Evolutionary conservation across 1,284 basidiomycete species (phyloP).

Genomic region (Porphyrellus sp.): DNA sequence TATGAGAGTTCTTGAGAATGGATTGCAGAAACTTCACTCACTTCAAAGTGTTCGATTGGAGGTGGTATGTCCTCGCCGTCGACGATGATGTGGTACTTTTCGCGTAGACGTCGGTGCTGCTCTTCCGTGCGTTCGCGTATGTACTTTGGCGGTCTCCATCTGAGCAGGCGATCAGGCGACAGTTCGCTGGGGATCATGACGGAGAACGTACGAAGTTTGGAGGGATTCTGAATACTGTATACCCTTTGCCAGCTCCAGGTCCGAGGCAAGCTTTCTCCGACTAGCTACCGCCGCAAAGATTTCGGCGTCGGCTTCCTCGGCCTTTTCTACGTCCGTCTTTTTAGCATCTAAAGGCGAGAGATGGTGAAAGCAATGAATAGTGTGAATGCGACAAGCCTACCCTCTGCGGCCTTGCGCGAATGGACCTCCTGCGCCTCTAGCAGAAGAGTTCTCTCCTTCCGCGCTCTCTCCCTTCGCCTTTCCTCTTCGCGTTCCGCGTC

Average conservation of each 20-base stretch:
- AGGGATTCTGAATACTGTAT: conserved; percentile 88
- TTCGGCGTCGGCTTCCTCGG: conserved; percentile 85
- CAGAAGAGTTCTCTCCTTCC: conserved; percentile 82
- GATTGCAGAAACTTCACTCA: conserved; percentile 37
- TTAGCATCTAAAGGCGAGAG: conserved; percentile 59
- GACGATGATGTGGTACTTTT: conserved; percentile 89
- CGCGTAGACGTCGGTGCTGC: conserved; percentile 74
- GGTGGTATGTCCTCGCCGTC: conserved; percentile 94
- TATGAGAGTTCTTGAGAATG: conserved; percentile 14
- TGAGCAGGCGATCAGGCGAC: conserved; percentile 32
- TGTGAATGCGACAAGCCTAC: conserved; percentile 41
- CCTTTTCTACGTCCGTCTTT: conserved; percentile 82
- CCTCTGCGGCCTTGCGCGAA: conserved; percentile 73
- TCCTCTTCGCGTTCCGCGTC: conserved; percentile 80
- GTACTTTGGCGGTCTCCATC: conserved; percentile 87
- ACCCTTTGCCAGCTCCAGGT: conserved; percentile 90
- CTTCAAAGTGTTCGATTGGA: conserved; percentile 87
- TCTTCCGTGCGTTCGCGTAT: conserved; percentile 70
- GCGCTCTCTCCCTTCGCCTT: conserved; percentile 62
- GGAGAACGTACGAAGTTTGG: conserved; percentile 64
- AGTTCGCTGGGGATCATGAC: neutral
- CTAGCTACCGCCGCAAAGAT: conserved; percentile 91
- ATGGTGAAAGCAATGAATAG: conserved; percentile 6
- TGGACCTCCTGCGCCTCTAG: conserved; percentile 94
- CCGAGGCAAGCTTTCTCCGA: conserved; percentile 86